Conservation (phyloP, 495 filamentous ascomycete species). For the Bryoglossum gracile region DNA sequence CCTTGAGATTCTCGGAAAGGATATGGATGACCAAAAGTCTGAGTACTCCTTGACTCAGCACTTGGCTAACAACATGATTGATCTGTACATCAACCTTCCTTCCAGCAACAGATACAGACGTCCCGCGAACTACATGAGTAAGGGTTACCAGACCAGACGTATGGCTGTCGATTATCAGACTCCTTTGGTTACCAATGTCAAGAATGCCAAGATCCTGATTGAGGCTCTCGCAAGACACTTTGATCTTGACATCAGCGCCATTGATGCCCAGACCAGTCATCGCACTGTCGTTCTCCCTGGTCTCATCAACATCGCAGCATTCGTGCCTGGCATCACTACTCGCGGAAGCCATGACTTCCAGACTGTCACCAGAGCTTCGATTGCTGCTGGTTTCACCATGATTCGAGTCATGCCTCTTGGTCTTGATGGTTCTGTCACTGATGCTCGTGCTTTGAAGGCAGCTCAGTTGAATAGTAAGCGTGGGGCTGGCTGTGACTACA, state of each 20-base stretch:
- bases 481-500: slow-evolving; percentile 70
- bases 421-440: slow-evolving; percentile 62
- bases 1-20: slow-evolving; percentile 69
- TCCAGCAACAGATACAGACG: slow-evolving; percentile 95
- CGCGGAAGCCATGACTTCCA: slow-evolving; percentile 62
- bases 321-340: slow-evolving; percentile 65
- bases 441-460: slow-evolving; percentile 62
- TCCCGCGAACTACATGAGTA: slow-evolving; percentile 97
- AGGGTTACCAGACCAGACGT: slow-evolving; percentile 86
- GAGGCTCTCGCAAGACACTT: slow-evolving; percentile 89
- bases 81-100: slow-evolving; percentile 96
- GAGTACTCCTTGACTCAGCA: slow-evolving; percentile 96
- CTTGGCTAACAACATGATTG: slow-evolving; percentile 92
- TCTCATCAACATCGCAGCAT: slow-evolving; percentile 72
- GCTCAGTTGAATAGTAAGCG: slow-evolving; percentile 69
- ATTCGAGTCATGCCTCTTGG: slow-evolving; percentile 75
- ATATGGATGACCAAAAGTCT: slow-evolving; percentile 72
- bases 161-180: slow-evolving; percentile 99
- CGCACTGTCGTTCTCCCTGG: slow-evolving; percentile 69
- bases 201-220: slow-evolving; percentile 95
- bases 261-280: slow-evolving; percentile 87
- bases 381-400: slow-evolving; percentile 77
- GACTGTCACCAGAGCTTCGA: slow-evolving; percentile 63
- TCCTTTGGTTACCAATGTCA: slow-evolving; percentile 95
- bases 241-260: slow-evolving; percentile 67